Conservation (phyloP, 768 basidiomycete species). For the Amanita muscaria region DNA sequence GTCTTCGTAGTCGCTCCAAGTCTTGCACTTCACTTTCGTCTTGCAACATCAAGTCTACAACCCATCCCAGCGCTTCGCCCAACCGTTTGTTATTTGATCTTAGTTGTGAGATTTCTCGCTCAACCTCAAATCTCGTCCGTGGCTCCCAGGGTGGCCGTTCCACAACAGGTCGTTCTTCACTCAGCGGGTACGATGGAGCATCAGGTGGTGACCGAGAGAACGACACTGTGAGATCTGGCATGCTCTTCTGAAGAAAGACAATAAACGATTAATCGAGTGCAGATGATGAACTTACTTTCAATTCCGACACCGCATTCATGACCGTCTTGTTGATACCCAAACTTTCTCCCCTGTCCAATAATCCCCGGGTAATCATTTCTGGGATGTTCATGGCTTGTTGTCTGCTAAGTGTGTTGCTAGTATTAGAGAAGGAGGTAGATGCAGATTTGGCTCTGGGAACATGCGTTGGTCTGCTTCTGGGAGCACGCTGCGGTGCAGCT, state of each 20-base stretch:
- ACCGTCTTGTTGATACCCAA: conserved; percentile 80
- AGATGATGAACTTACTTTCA: conserved; percentile 42
- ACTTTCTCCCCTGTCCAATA: conserved; percentile 70
- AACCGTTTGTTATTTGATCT: conserved; percentile 52
- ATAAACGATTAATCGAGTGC: conserved; percentile 1
- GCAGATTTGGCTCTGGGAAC: conserved; percentile 11
- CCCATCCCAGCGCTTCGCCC: conserved; percentile 65
- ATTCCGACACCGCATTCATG: conserved; percentile 71
- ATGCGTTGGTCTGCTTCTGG: conserved; percentile 11
- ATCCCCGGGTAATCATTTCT: conserved; percentile 62
- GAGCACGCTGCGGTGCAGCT: conserved; percentile 35
- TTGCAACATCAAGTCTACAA: conserved; percentile 60
- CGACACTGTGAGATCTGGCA: conserved; percentile 73
- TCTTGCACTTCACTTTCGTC: conserved; percentile 39
- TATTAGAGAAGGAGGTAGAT: conserved; percentile 8
- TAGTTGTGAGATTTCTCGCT: conserved; percentile 49
- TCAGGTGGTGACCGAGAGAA: conserved; percentile 47
- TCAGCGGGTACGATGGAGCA: conserved; percentile 49
- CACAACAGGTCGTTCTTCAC: conserved; percentile 45
- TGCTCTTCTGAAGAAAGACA: conserved; percentile 50
- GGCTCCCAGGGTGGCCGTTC: conserved; percentile 67
- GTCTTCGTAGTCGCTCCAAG: conserved; percentile 28
- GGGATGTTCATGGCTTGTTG: conserved; percentile 48
- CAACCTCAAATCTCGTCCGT: conserved; percentile 59
- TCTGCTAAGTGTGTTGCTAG: conserved; percentile 18